Base-by-base conservation (phyloP, 257 asterid species). In the Buddleja alternifolia region DNA sequence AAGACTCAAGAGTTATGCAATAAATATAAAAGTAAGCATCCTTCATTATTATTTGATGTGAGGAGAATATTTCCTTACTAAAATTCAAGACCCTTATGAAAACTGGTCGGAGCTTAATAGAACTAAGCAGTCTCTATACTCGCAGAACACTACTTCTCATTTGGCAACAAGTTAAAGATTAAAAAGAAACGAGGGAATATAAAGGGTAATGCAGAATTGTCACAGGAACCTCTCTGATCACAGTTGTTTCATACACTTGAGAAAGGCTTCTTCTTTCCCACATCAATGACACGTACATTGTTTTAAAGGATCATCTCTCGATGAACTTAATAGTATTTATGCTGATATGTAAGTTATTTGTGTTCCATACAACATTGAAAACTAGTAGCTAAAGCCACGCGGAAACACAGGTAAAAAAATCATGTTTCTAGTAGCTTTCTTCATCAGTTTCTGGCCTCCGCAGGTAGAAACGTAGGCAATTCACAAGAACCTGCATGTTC, bases 361-460 rank as follows among this genome's bases (percentile, higher is more conserved):
- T n/a, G 64, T 24, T 23, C 37, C 65, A 62, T 53, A 77, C 32
- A 67, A 52, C 36, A 50, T 46, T 21, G 25, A 36, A n/a, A 36
- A 48, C 32, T 8, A 60, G 66, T 6, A 46, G 44, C 36, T 56
- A 66, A 11, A 16, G 68, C 67, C 71, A 40, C 54, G 69, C 48
- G 10, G n/a, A n/a, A n/a, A n/a, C n/a, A n/a, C n/a, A n/a, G n/a
- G n/a, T n/a, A n/a, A n/a, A n/a, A n/a, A 1, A 21, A 41, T 41
- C 46, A 16, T 56, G 23, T 37, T n/a, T 78, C 79, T 85, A 93
- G 81, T 93, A 93, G 80, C 98, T 93, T 4, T 86, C 97, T 45
- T 93, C 98, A 21, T 88, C 96, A 4, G 97, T 70, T 60, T 85
- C 97, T 7, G 97, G 97, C 84, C 95, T 87, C 66, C 97, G 78